Conservation (phyloP, 805 yeast species). For the Candida insectalens region DNA sequence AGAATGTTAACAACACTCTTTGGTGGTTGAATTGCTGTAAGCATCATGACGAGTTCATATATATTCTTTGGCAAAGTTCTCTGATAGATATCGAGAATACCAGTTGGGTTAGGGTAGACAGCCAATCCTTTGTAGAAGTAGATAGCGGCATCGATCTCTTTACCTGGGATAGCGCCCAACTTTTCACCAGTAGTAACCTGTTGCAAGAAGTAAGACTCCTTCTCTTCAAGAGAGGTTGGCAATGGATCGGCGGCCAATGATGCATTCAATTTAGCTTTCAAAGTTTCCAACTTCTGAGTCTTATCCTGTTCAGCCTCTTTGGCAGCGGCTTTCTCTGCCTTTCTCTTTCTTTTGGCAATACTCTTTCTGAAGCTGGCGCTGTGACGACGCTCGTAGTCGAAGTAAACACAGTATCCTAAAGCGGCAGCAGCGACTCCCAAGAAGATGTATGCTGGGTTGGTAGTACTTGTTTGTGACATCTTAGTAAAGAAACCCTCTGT, state of each 20-base stretch:
- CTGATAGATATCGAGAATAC: slow-evolving; percentile 81
- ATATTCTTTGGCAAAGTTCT: slow-evolving; percentile 76
- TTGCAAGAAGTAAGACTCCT: slow-evolving; percentile 71
- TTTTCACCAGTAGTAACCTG: slow-evolving; percentile 85
- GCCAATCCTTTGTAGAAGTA: slow-evolving; percentile 88
- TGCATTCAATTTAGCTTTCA: slow-evolving; percentile 50
- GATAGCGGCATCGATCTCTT: slow-evolving; percentile 76
- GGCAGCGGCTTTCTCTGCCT: slow-evolving; percentile 49
- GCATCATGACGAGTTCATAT: slow-evolving; percentile 73
- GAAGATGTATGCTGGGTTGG: slow-evolving; percentile 5
- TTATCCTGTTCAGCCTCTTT: slow-evolving; percentile 46
- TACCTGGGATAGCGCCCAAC: slow-evolving; percentile 53
- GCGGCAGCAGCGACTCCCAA: slow-evolving; percentile 35
- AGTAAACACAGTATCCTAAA: slow-evolving; percentile 74
- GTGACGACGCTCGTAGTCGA: slow-evolving; percentile 86
- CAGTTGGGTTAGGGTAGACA: slow-evolving; percentile 92
- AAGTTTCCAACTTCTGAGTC: slow-evolving; percentile 47
- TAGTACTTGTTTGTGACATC: no score
- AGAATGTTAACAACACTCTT: slow-evolving; percentile 62
- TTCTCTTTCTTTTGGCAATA: slow-evolving; percentile 53
- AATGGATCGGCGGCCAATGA: slow-evolving; percentile 67
- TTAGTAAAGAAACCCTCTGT: no score
- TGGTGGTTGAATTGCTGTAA: slow-evolving; percentile 90
- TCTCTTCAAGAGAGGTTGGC: slow-evolving; percentile 57
- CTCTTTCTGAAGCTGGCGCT: slow-evolving; percentile 72